These are phyloP conservation scores for Exophiala sideris DNA, from an alignment of 2,329 filamentous ascomycete genomes.

Conservation along the genomic window DNA sequence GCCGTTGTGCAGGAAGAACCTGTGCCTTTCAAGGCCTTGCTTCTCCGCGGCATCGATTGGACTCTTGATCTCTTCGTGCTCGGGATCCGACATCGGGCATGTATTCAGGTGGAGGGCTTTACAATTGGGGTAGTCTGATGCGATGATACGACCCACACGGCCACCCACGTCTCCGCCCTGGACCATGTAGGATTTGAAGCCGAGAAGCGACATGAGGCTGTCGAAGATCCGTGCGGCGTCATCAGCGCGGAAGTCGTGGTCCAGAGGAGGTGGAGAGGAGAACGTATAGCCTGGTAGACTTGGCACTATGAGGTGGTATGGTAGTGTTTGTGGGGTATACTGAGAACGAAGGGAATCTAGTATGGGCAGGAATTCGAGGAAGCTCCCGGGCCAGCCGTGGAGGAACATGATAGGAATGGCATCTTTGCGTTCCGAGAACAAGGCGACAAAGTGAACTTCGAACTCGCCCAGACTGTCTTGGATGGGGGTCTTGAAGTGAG, in stretches of 20 bases:
- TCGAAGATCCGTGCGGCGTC: slow-evolving; percentile 48
- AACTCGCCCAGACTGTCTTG: slow-evolving; percentile 37
- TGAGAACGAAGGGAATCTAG: slow-evolving; percentile 44
- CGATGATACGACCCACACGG: slow-evolving; percentile 44
- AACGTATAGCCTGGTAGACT: slow-evolving; percentile 55
- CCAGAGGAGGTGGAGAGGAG: slow-evolving; percentile 45
- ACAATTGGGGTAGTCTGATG: slow-evolving; percentile 43
- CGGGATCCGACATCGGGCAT: not conserved
- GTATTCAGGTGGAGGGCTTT: slow-evolving; percentile 31
- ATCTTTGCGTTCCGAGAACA: slow-evolving; percentile 52
- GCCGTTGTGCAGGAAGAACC: slow-evolving; percentile 43
- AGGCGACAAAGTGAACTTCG: slow-evolving; percentile 52
- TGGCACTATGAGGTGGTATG: slow-evolving; percentile 58
- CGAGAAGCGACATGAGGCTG: slow-evolving; percentile 51
- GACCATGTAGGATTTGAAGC: slow-evolving; percentile 53
- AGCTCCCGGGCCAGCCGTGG: slow-evolving; percentile 41
- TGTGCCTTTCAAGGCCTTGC: slow-evolving; percentile 35
- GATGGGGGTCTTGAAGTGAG: slow-evolving; percentile 48
- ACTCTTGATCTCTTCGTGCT: not conserved
- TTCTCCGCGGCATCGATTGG: not conserved
- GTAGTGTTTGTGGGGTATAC: slow-evolving; percentile 50
- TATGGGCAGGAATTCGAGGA: slow-evolving; percentile 56
- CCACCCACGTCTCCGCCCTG: slow-evolving; percentile 59
- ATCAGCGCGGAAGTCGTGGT: slow-evolving; percentile 41
- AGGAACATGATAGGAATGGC: slow-evolving; percentile 52